These are phyloP conservation scores for Sphenostylis stenocarpa DNA, from an alignment of 306 rosid genomes.

Conservation along the genomic window DNA sequence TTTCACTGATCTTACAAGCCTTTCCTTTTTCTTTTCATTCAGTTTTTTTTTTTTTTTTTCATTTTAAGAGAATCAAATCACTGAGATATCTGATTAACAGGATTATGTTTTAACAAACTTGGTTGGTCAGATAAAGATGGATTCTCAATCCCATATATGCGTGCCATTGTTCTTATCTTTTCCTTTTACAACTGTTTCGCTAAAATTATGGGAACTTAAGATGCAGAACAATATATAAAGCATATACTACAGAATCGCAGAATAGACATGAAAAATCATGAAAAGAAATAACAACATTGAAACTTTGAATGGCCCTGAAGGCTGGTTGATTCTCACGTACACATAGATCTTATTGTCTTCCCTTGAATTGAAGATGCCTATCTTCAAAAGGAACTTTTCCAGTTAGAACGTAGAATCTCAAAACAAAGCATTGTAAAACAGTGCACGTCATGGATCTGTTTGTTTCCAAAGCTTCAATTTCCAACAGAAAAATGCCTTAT, in stretches of 20 bases:
- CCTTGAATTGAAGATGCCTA: neutral
- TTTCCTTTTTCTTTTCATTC: neutral
- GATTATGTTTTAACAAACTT: neutral
- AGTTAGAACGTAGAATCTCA: neutral
- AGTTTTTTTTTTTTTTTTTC: neutral
- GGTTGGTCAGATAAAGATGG: neutral
- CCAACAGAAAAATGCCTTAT: neutral
- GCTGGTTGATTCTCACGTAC: too few relatives aligned
- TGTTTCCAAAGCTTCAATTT: neutral
- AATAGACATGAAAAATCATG: neutral
- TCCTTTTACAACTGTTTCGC: neutral
- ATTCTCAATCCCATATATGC: neutral
- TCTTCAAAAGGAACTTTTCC: neutral
- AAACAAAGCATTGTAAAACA: neutral
- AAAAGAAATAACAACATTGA: neutral
- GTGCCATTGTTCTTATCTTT: neutral
- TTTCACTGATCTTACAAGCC: slow-evolving; percentile 1
- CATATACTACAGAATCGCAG: neutral
- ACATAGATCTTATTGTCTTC: neutral
- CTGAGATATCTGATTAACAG: neutral
- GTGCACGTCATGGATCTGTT: neutral
- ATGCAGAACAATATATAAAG: neutral
- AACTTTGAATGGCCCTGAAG: neutral
- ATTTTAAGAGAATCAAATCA: neutral
- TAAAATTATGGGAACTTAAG: neutral